These are phyloP conservation scores for Amborella trichopoda DNA, from an alignment of 164 flowering plant species.

Conservation along the genomic window DNA sequence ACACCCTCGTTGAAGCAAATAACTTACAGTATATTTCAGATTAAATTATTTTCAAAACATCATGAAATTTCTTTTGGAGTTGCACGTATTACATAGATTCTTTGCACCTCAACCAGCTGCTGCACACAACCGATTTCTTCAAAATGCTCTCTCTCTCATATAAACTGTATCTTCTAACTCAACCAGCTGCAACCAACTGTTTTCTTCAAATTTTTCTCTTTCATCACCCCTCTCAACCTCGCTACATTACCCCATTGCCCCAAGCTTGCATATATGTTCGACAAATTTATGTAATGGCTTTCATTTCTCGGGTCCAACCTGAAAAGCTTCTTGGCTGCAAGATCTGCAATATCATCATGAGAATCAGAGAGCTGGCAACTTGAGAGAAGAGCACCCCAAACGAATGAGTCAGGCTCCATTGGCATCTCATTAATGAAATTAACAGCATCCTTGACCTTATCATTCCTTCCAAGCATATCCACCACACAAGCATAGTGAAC, in stretches of 20 bases:
- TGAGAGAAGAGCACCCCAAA: conserved; percentile 52
- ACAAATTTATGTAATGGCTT: conserved; percentile 29
- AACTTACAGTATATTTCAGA: background rate
- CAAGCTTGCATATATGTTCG: conserved; percentile 39
- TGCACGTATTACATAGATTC: background rate
- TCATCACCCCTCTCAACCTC: conserved; percentile 28
- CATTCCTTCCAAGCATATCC: conserved; percentile 47
- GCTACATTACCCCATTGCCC: conserved; percentile 42
- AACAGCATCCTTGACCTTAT: conserved; percentile 32
- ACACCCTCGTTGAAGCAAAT: background rate
- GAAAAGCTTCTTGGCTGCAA: conserved; percentile 24
- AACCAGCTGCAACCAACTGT: conserved; percentile 30
- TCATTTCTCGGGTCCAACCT: conserved; percentile 31
- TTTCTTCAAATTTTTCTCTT: conserved; percentile 26
- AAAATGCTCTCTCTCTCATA: conserved; percentile 1
- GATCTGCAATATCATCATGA: conserved; percentile 28
- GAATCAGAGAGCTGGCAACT: conserved; percentile 27
- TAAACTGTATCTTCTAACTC: too few species aligned
- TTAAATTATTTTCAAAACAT: background rate
- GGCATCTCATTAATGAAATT: conserved; percentile 41
- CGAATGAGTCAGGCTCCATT: conserved; percentile 34
- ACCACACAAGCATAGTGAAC: conserved; percentile 62
- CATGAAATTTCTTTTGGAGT: background rate
- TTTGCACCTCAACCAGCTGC: background rate
- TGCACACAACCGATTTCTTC: background rate